Base-by-base conservation (phyloP, 179 eudicot genomes). In the Heliamphora ciliata region DNA sequence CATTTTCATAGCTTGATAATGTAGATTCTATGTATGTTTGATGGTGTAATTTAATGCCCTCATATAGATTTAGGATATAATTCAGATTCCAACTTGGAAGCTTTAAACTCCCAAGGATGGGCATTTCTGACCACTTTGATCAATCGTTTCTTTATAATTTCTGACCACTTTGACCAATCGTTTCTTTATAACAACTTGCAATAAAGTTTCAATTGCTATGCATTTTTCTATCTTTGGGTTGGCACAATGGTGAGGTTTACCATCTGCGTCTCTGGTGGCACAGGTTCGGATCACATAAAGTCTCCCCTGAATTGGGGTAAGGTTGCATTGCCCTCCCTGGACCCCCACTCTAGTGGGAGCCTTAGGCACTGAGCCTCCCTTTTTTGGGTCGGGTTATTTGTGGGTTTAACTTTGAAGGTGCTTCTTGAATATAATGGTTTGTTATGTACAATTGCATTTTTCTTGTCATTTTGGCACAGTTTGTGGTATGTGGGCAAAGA, bases 401-500 rank as follows among this genome's bases (percentile, higher is more conserved):
- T 72, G 15, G 60, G 44, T 5, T 52, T 74, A 52, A 4, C 15
- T 8, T 2, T 15, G 7, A 8, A 52, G 9, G 40, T 18, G 18
- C 9, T 18, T 24, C 5, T 48, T 31, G 15, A 48, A 31, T 40
- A 11, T 10, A 14, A 60, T 59, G 47, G 18, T 65, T 48, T 65
- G 40, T 17, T 66, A 4, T 51, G n/a, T 10, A 18, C 47, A 52
- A 2, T 13, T 72, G 15, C 74, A 70, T 77, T 14, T 31, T 68
- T 5, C 18, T 52, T 58, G 81, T 74, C 46, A 40, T 73, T 84
- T 46, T 74, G 48, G 73, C 69, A 83, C 92, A 93, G 97, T 87
- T 86, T 82, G 51, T 83, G 93, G 91, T 82, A 82, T 85, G 86
- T 93, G 91, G 94, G 89, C 93, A 31, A 96, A 94, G 86, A 90